Evolutionary conservation across 2,329 filamentous ascomycete genomes (phyloP), one percentile per base, ranked within the genome.

Genomic region (Fusarium brevicatenulatum): DNA sequence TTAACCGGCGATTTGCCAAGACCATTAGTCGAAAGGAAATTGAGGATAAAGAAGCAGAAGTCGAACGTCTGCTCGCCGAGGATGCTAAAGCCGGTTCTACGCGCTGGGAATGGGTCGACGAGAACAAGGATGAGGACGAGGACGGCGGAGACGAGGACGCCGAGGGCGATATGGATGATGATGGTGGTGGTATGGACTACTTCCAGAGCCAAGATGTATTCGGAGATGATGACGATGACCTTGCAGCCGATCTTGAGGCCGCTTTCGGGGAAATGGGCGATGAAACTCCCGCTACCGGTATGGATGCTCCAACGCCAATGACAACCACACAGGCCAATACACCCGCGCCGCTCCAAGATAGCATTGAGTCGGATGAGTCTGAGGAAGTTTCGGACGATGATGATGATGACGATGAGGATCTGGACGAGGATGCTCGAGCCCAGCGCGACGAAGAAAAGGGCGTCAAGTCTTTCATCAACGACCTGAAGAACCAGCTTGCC

Each of bases 11-110:
- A 37, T 97, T 97, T 82, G 90, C 94, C 65, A 95, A 95, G 79
- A 91, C 94, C 7, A 89, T 95, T 59, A 94, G 91, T 68, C 91
- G 95, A 64, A 91, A 94, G 67, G 93, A 95, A 72, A 95, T 96
- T 70, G 92, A 95, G 79, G 92, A 94, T 74, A 94, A 95, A 55
- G 94, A 97, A 78, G 90, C 91, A 63, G 90, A 93, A 74, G 93
- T 97, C 39, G 90, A 94, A 71, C 88, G 91, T 49, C 84, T 97
- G 39, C 86, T 97, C 7, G 87, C 88, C 49, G 90, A 91, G 44
- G 95, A 97, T 76, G 86, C 87, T 58, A 86, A 87, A 43, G 88
- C 91, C 9, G 72, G 86, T 4, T 88, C 88, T 28, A 89, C 91
- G 19, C 86, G 85, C 57, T 92, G 89, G 76, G 91, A 94, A 77